These are phyloP conservation scores for Tilletia horrida DNA, from an alignment of 1,284 basidiomycete species.

Conservation along the genomic window DNA sequence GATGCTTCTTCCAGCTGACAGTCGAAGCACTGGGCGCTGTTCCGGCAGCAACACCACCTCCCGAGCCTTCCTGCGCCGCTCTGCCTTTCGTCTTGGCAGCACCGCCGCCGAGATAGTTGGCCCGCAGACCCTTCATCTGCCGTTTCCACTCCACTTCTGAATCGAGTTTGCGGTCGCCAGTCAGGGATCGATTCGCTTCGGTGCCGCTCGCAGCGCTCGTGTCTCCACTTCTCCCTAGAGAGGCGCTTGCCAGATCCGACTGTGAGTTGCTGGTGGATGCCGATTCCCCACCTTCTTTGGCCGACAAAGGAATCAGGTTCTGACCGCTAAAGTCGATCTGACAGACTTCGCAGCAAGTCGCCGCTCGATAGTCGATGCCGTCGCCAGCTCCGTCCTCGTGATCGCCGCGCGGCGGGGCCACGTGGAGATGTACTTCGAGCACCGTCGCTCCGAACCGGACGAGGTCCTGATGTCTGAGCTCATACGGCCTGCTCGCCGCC, in stretches of 20 bases:
- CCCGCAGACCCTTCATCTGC: slow-evolving; percentile 20
- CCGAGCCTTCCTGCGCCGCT: background rate
- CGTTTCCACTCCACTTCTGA: slow-evolving; percentile 17
- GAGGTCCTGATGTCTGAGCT: background rate
- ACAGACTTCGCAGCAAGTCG: slow-evolving; percentile 1
- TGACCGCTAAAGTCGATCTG: slow-evolving; percentile 5
- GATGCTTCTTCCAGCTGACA: slow-evolving; percentile 13
- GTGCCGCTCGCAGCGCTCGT: background rate
- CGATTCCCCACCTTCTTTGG: background rate
- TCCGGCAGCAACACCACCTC: background rate
- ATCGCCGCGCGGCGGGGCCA: background rate
- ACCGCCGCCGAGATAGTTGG: background rate
- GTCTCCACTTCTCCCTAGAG: background rate
- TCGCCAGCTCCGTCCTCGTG: background rate
- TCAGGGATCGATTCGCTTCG: background rate
- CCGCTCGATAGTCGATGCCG: background rate
- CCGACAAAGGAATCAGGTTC: background rate
- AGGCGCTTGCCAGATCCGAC: background rate
- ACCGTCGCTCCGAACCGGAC: slow-evolving; percentile 7
- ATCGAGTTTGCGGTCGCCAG: slow-evolving; percentile 19
- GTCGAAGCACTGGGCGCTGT: background rate
- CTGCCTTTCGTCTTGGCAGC: background rate
- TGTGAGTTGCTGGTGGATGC: no score
- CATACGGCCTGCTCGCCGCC: background rate
- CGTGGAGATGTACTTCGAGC: slow-evolving; percentile 1